Evolutionary conservation across 1,284 basidiomycete species (phyloP).

Genomic region (Ustilago cynodontis): DNA sequence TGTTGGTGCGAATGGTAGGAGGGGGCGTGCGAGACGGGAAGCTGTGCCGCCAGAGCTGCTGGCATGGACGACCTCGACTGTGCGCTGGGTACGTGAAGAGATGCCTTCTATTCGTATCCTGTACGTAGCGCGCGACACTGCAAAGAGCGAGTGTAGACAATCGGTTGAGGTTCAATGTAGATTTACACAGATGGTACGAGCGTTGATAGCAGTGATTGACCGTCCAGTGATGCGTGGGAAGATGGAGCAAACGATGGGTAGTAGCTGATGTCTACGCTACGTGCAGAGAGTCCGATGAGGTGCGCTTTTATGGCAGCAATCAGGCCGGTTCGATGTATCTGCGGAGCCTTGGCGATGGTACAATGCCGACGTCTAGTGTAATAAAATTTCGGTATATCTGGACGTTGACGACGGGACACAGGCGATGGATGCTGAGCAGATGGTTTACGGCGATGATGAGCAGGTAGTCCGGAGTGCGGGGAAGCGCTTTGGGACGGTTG

Average conservation of each 20-base stretch:
- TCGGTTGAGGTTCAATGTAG: neutral
- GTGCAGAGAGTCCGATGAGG: neutral
- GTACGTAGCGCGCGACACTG: neutral
- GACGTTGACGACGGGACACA: neutral
- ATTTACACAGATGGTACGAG: neutral
- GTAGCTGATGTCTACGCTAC: neutral
- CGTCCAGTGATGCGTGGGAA: neutral
- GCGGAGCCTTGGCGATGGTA: neutral
- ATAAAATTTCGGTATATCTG: neutral
- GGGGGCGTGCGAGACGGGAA: conserved; percentile 4
- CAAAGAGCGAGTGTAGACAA: neutral
- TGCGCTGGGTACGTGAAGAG: neutral
- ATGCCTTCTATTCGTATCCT: neutral
- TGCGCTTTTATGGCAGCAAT: conserved; percentile 18
- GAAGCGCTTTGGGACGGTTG: conserved; percentile 13
- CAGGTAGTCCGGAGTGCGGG: conserved; percentile 12
- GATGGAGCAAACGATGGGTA: conserved; percentile 17
- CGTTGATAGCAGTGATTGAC: neutral
- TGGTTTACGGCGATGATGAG: conserved; percentile 1
- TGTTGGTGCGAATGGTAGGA: neutral
- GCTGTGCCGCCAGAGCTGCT: conserved; percentile 7
- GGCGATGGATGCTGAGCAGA: neutral
- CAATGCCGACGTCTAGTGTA: neutral
- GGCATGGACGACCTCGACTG: conserved; percentile 13
- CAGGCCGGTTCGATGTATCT: neutral